Percentiles rank a stretch among this genome's conserved stretches.
Evolutionary conservation across 805 yeast genomes (phyloP).

Genomic region (Cyberlindnera samutprakarnensis): DNA sequence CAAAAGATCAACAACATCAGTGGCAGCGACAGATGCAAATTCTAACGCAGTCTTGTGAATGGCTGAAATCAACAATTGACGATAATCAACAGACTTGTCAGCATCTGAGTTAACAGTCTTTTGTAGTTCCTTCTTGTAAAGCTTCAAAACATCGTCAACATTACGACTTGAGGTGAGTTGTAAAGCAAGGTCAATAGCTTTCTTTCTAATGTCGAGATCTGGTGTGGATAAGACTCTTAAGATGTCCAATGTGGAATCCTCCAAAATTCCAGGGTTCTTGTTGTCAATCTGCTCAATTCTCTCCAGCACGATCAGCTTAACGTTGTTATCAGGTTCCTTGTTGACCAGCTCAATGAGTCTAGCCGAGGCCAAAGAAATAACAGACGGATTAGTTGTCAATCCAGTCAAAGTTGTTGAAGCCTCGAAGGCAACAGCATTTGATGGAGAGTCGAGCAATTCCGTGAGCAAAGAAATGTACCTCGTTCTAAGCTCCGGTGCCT

Average conservation of each 20-base stretch:
- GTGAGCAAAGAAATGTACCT: conserved; percentile 67
- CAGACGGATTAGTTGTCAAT: conserved; percentile 55
- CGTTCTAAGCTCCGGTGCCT: conserved; percentile 54
- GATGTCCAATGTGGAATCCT: conserved; percentile 78
- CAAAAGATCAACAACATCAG: conserved; percentile 72
- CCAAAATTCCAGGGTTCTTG: conserved; percentile 73
- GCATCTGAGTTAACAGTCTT: conserved; percentile 59
- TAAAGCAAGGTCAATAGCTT: conserved; percentile 81
- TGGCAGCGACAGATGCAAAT: conserved; percentile 86
- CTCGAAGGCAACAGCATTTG: conserved; percentile 77
- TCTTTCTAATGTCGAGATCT: conserved; percentile 83
- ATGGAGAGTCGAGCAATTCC: conserved; percentile 61
- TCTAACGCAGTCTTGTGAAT: conserved; percentile 84
- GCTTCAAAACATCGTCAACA: conserved; percentile 87
- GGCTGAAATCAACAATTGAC: conserved; percentile 81
- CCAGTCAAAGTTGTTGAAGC: conserved; percentile 75
- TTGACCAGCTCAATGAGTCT: conserved; percentile 84
- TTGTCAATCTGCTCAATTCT: conserved; percentile 71
- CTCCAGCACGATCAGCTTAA: conserved; percentile 86
- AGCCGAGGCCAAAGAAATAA: conserved; percentile 71
- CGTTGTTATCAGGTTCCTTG: conserved; percentile 91
- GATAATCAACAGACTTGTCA: conserved; percentile 78
- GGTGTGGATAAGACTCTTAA: conserved; percentile 81
- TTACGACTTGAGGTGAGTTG: conserved; percentile 77
- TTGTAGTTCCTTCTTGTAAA: conserved; percentile 85